Evolutionary conservation across 345 rosid genomes (phyloP), one percentile per base, ranked within the genome.

Genomic region (Citrus hindsii): DNA sequence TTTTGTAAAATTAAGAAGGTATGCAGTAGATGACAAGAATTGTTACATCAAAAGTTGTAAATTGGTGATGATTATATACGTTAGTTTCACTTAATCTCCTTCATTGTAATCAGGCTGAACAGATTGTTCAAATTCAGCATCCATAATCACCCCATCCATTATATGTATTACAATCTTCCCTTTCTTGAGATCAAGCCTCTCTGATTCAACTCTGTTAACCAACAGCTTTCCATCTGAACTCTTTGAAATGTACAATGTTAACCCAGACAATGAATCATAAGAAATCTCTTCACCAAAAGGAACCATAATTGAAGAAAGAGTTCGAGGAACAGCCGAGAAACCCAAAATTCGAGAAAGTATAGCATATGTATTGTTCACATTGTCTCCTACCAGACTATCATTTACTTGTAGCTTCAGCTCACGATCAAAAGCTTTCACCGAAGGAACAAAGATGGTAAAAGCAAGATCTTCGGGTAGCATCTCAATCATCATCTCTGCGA

Each of bases 91-190:
- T 73, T 75, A 64, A 59, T 79, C 82, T 65, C 67, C 86, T 48
- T 66, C 82, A 40, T 5, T 35, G 27, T 77, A 22, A 83, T 87
- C 90, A 79, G 91, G 87, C 77, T 82, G 83, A 75, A 92, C 82
- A 0, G 98, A 90, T 28, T 87, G 92, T 69, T 93, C 87, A 61
- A 93, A 95, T 71, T 92, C 94, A 24, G 95, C 87, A 82, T 95
- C 98, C 98, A 93, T 92, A 13, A 93, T 28, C 6, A 90, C 93
- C 25, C 98, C 98, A 86, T 93, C 89, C 89, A 93, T 92, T 3
- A 82, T 18, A 56, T 93, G 95, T 38, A 84, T 84, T 3, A 84
- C 67, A 30, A 87, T 81, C 87, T 89, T 87, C 81, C 87, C 84
- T 81, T 80, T 87, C 86, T 61, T 81, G 61, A 88, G 27, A 63